These are phyloP conservation scores for Thyridium curvatum DNA, from an alignment of 2,329 filamentous ascomycete genomes.

Conservation along the genomic window DNA sequence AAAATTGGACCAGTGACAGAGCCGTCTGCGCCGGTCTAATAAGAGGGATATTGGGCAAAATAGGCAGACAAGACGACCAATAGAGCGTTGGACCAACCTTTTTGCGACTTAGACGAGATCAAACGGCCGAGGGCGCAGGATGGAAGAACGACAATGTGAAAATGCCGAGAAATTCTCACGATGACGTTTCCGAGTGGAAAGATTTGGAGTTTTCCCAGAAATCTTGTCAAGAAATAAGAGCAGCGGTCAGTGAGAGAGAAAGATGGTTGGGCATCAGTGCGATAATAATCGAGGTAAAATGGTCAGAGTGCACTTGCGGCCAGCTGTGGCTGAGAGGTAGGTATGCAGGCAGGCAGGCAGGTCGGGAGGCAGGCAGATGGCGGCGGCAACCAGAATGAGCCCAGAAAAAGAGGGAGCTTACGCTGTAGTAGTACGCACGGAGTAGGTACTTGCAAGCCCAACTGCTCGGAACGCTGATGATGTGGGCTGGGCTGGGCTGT, in stretches of 20 bases:
- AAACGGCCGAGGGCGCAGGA: neutral
- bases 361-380: too few species aligned
- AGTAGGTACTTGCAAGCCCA: too few species aligned
- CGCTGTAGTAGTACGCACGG: too few species aligned
- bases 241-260: slow-evolving; percentile 21
- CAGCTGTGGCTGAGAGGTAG: too few species aligned
- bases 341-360: too few species aligned
- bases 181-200: too few species aligned
- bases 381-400: too few species aligned
- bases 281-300: slow-evolving; percentile 1
- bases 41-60: slow-evolving; percentile 6
- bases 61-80: slow-evolving; percentile 4
- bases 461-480: too few species aligned
- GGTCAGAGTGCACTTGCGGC: neutral
- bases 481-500: too few species aligned
- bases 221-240: slow-evolving; percentile 8
- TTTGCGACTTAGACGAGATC: neutral
- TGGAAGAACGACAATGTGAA: neutral
- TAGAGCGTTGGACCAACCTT: neutral
- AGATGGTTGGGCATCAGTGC: slow-evolving; percentile 26
- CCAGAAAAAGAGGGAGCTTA: too few species aligned
- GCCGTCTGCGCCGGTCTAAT: neutral
- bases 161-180: neutral
- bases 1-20: too few species aligned
- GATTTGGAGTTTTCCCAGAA: slow-evolving; percentile 3